Evolutionary conservation across 2,329 filamentous ascomycete species (phyloP), one percentile per base, ranked within the genome.

Genomic region (Lachnellula subtilissima): DNA sequence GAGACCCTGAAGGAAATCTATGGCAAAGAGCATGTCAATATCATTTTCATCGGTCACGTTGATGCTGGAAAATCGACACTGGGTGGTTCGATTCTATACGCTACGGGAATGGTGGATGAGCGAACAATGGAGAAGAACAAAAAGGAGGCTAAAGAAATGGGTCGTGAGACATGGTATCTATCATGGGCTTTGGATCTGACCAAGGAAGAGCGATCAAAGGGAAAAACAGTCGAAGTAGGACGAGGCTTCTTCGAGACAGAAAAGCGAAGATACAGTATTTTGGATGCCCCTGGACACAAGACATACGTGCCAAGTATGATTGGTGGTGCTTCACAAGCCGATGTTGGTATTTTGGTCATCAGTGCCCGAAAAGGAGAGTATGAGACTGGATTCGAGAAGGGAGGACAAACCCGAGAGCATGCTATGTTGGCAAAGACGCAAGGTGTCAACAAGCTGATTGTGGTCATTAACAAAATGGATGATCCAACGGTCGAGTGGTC

Each of bases 391-490:
- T 99, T 99, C 72, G 94, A 99, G 68, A 89, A 88, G 78, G 94
- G 94, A 61, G 93, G 94, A 39, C 94, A 99, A 74, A 99, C 94
- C 53, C 85, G 94, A 71, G 94, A 99, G 82, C 93, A 97, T 75
- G 94, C 95, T 55, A 91, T 99, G 79, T 81, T 99, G 70, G 95
- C 95, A 65, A 96, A 97, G 77, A 99, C 95, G 0, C 93, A 96
- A 72, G 94, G 94, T 75, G 94, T 99, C 58, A 96, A 96, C 81
- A 97, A 97, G 77, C 82, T 99, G 54, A 80, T 97, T 47, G 87
- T 99, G 32, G 94, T 83, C 52, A 92, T 97, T 71, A 99, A 99
- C 84, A 99, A 99, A 81, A 99, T 99, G 95, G 94, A 99, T 71
- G 94, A 99, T 71, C 79, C 87, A 11, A 99, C 94, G 2, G 95